phyloP scores from a whole-genome alignment of 768 basidiomycete genomes.

The Boletus fagicola region DNA sequence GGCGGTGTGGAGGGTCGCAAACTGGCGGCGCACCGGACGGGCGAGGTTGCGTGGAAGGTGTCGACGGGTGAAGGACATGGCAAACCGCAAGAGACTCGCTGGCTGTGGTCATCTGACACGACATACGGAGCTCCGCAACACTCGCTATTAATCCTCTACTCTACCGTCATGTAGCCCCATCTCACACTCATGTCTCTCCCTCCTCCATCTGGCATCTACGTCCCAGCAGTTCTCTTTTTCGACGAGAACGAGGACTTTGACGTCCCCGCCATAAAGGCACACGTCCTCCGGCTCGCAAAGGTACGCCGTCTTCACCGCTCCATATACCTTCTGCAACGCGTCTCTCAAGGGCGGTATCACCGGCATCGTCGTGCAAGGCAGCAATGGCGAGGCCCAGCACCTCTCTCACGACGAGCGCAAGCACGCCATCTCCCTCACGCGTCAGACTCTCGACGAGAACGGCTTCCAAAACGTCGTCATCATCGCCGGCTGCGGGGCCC shows the following conservation, averaged over 20 bases:
- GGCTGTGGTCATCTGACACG: neutral
- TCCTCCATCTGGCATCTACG: constrained; percentile 70
- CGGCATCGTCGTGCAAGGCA: constrained; percentile 71
- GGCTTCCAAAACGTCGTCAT: constrained; percentile 67
- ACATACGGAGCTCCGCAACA: neutral
- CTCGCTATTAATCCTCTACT: neutral
- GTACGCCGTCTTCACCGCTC: constrained; percentile 32
- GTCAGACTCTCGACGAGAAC: constrained; percentile 68
- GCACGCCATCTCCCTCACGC: constrained; percentile 57
- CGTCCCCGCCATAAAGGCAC: constrained; percentile 59
- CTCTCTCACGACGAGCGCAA: constrained; percentile 72
- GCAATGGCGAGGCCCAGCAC: constrained; percentile 76
- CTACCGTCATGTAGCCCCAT: neutral
- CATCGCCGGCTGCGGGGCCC: constrained; percentile 83
- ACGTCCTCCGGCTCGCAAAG: constrained; percentile 71
- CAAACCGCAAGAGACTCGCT: neutral
- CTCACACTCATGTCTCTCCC: constrained; percentile 32
- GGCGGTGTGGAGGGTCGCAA: neutral
- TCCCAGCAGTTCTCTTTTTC: constrained; percentile 76
- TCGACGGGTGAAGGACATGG: neutral
- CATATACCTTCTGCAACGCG: constrained; percentile 19
- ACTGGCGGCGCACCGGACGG: neutral
- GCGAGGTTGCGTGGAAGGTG: neutral
- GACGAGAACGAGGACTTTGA: constrained; percentile 71
- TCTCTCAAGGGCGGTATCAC: constrained; percentile 61